Base-by-base conservation (phyloP, 1,284 basidiomycete genomes). In the Ceratobasidium sp. region DNA sequence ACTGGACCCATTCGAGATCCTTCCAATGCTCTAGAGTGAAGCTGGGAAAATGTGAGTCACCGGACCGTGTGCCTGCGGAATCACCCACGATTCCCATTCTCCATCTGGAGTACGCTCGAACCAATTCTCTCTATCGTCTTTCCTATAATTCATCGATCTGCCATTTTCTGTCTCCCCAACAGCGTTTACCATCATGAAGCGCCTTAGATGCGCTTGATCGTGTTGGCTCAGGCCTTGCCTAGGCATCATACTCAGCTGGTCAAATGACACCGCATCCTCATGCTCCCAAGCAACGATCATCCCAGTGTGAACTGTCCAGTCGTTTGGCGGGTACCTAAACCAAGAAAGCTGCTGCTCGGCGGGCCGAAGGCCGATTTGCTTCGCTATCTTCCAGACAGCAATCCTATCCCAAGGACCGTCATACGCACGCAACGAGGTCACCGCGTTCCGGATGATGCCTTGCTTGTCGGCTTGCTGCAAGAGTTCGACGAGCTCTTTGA, bases 11-110 rank as follows among this genome's bases (percentile, higher is more conserved):
- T n/a, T 52, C 23, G 6, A 67, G 4, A 9, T 28, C 32, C 28
- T 67, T 9, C 48, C 62, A 67, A 26, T 48, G 62, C 32, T 67
- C 48, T 4, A 67, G 34, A 12, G 48, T 10, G 18, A 46, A n/a
- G 23, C 50, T 67, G 32, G 4, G 26, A 28, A n/a, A 41, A 34
- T 12, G 18, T 67, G 55, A 55, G 32, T 3, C 4, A 34, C 32
- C 26, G 9, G 34, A 8, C 21, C 50, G 23, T 52, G 48, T 36
- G 23, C 34, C 34, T 50, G 4, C 26, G 18, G 23, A 10, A 14
- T 21, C 12, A 55, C 62, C 28, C 21, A 67, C 62, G 5, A 55
- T 55, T 67, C 62, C 62, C 62, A 67, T 39, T 41, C 32, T 8
- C 34, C 21, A n/a, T 53, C 34, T 5, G 48, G 16, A 12, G 46